phyloP scores from a whole-genome alignment of 2,329 filamentous ascomycete genomes.

The Aspergillus felis region DNA sequence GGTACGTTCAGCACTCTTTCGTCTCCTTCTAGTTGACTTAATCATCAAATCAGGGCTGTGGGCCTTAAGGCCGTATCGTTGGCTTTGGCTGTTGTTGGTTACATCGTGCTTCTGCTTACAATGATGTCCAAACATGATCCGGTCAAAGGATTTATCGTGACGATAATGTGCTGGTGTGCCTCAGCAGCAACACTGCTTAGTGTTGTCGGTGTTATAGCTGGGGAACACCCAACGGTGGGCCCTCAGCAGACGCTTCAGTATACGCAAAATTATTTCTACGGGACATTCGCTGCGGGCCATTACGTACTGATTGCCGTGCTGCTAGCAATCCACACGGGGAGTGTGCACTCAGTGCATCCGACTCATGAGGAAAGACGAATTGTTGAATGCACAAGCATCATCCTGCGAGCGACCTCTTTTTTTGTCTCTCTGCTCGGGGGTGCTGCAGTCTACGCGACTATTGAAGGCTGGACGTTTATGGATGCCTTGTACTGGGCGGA shows the following conservation, averaged over 20 bases:
- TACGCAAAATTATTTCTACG: constrained; percentile 7
- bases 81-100: neutral
- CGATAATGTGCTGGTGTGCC: neutral
- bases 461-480: constrained; percentile 20
- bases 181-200: neutral
- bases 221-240: neutral
- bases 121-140: neutral
- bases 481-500: constrained; percentile 56
- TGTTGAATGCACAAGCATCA: constrained; percentile 1
- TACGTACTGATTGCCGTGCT: neutral
- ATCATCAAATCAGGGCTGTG: neutral
- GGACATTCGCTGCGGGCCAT: constrained; percentile 1
- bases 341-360: neutral
- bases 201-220: neutral
- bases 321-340: neutral
- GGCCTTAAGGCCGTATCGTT: constrained; percentile 1
- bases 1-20: neutral
- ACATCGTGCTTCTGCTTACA: neutral
- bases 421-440: neutral
- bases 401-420: neutral
- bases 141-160: neutral
- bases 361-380: neutral
- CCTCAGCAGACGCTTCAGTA: neutral
- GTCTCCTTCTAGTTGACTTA: neutral
- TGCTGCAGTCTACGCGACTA: constrained; percentile 1